phyloP scores from a whole-genome alignment of 495 filamentous ascomycete species.

The Trichoderma parareesei region DNA sequence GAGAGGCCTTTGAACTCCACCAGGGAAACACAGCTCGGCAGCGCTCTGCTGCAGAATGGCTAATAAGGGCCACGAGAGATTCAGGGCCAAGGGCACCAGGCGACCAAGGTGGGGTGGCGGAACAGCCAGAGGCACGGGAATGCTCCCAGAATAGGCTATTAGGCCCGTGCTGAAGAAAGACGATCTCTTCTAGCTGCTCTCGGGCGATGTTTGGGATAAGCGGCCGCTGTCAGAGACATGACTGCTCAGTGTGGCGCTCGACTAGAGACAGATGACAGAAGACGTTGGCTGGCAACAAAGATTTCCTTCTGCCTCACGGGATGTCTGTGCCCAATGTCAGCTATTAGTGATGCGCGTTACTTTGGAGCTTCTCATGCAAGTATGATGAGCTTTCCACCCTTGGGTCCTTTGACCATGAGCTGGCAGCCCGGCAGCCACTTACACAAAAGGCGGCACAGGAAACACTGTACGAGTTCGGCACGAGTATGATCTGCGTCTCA shows the following conservation, averaged over 20 bases:
- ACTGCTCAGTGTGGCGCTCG: not conserved
- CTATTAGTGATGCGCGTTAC: too few species aligned
- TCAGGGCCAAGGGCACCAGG: not conserved
- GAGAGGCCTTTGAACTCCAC: not conserved
- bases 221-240: constrained; percentile 6
- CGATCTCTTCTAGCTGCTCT: constrained; percentile 1
- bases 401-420: too few species aligned
- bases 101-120: not conserved
- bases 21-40: not conserved
- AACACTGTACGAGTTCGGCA: too few species aligned
- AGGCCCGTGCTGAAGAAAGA: constrained; percentile 6
- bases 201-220: not conserved
- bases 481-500: too few species aligned
- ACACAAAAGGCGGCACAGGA: too few species aligned
- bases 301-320: not conserved
- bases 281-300: not conserved
- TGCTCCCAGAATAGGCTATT: constrained; percentile 3
- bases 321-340: not conserved
- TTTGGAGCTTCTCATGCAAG: too few species aligned
- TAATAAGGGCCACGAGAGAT: not conserved
- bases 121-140: not conserved
- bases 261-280: not conserved
- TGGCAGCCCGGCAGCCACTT: too few species aligned
- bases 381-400: too few species aligned
- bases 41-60: constrained; percentile 1